Percentiles rank a stretch among this genome's conserved stretches.
Conservation (phyloP, 768 basidiomycete genomes). For the Tephrocybe sp. region DNA sequence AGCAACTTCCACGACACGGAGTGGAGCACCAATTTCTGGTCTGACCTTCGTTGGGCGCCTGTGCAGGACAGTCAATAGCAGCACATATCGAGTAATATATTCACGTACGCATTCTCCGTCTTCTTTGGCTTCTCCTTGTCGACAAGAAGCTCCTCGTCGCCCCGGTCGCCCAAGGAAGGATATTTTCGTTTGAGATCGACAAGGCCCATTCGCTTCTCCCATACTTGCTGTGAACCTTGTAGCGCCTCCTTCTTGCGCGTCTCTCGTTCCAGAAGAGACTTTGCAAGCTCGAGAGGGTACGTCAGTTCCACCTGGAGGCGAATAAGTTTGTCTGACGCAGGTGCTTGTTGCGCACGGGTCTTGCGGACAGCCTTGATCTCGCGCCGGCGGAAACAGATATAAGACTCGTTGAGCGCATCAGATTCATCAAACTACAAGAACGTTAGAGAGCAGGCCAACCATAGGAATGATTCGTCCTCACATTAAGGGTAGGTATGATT, state of each 20-base stretch:
- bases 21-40: conserved; percentile 40
- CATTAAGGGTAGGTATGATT: conserved; percentile 87
- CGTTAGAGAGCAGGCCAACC: background rate
- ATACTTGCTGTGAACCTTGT: conserved; percentile 59
- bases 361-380: conserved; percentile 94
- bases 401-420: conserved; percentile 87
- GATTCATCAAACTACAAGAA: conserved; percentile 74
- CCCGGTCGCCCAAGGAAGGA: conserved; percentile 55
- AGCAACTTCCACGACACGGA: conserved; percentile 43
- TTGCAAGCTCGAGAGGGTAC: conserved; percentile 71
- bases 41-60: conserved; percentile 55
- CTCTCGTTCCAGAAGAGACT: conserved; percentile 69
- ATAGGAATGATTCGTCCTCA: conserved; percentile 34
- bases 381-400: conserved; percentile 94
- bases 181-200: conserved; percentile 79
- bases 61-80: conserved; percentile 19
- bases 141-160: conserved; percentile 68
- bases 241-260: conserved; percentile 66
- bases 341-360: conserved; percentile 87
- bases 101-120: conserved; percentile 38
- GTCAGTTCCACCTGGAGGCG: conserved; percentile 77
- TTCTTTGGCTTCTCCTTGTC: conserved; percentile 75
- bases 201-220: conserved; percentile 74
- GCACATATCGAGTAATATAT: background rate
- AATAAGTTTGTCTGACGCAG: conserved; percentile 83